A percentile compares a stretch with the other conserved stretches of the same genome.
Conservation (phyloP, 169 alveolate species). For the Plasmodium cynomolgi region DNA sequence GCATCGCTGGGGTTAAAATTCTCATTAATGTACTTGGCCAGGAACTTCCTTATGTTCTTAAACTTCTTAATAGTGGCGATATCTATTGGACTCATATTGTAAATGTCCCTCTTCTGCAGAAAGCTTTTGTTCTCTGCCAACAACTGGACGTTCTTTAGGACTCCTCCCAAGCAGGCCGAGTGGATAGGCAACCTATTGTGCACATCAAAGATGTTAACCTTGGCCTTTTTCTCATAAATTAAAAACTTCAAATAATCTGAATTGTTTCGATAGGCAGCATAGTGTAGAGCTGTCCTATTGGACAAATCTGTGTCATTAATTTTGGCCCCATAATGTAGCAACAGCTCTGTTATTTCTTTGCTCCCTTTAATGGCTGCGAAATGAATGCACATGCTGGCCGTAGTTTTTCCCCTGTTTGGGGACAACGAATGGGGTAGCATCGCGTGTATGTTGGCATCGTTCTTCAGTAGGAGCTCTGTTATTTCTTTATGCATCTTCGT, state of each 20-base stretch:
- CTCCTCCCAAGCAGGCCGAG: conserved; percentile 90
- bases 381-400: conserved; percentile 86
- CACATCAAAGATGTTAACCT: conserved; percentile 83
- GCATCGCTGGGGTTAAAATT: conserved; percentile 7
- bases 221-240: conserved; percentile 85
- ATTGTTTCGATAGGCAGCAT: conserved; percentile 86
- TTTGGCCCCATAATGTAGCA: conserved; percentile 83
- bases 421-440: conserved; percentile 88
- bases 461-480: conserved; percentile 80
- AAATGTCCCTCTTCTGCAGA: conserved; percentile 81
- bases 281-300: conserved; percentile 88
- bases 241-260: conserved; percentile 82
- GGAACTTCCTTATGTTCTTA: conserved; percentile 57
- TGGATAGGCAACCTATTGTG: conserved; percentile 91
- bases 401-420: conserved; percentile 87
- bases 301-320: conserved; percentile 86
- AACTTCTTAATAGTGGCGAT: conserved; percentile 80
- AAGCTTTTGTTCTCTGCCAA: conserved; percentile 83
- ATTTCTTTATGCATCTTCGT: conserved; percentile 87
- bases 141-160: conserved; percentile 84
- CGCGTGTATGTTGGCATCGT: conserved; percentile 84
- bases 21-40: conserved; percentile 30
- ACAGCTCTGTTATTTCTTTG: conserved; percentile 81
- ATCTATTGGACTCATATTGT: conserved; percentile 87
- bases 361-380: conserved; percentile 91